phyloP scores from a whole-genome alignment of 768 basidiomycete species.

The Holtermannia corniformis region DNA sequence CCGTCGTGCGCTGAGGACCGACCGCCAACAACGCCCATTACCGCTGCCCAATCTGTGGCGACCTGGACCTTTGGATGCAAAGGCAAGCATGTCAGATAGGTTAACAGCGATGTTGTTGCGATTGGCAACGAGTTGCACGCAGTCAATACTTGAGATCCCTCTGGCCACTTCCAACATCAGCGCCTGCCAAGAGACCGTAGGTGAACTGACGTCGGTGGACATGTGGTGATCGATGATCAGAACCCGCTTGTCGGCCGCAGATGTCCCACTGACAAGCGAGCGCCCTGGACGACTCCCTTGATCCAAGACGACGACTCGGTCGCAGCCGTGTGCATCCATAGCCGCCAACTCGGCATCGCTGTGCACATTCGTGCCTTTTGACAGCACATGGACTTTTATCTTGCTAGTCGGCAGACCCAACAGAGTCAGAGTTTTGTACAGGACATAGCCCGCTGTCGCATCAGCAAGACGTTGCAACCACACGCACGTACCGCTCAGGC shows the following conservation, averaged over 20 bases:
- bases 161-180: conserved; percentile 39
- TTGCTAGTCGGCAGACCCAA: conserved; percentile 39
- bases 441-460: conserved; percentile 39
- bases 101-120: conserved; percentile 45
- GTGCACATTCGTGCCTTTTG: conserved; percentile 46
- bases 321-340: conserved; percentile 34
- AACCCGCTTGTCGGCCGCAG: conserved; percentile 13
- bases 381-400: conserved; percentile 44
- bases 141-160: conserved; percentile 41
- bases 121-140: conserved; percentile 45
- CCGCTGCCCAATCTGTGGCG: conserved; percentile 43
- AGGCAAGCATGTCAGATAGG: conserved; percentile 44
- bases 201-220: conserved; percentile 37
- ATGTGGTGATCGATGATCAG: conserved; percentile 50
- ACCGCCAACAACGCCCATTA: conserved; percentile 47
- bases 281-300: conserved; percentile 46
- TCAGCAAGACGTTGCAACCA: not conserved
- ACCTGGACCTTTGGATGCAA: conserved; percentile 36
- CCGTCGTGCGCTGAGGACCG: conserved; percentile 6
- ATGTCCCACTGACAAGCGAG: conserved; percentile 29
- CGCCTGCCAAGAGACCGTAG: not conserved
- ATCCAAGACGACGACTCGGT: conserved; percentile 45
- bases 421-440: conserved; percentile 43
- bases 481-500: conserved; percentile 24
- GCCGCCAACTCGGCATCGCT: conserved; percentile 34